Evolutionary conservation across 768 basidiomycete genomes (phyloP).

Genomic region (Porphyrellus cyaneotinctus): DNA sequence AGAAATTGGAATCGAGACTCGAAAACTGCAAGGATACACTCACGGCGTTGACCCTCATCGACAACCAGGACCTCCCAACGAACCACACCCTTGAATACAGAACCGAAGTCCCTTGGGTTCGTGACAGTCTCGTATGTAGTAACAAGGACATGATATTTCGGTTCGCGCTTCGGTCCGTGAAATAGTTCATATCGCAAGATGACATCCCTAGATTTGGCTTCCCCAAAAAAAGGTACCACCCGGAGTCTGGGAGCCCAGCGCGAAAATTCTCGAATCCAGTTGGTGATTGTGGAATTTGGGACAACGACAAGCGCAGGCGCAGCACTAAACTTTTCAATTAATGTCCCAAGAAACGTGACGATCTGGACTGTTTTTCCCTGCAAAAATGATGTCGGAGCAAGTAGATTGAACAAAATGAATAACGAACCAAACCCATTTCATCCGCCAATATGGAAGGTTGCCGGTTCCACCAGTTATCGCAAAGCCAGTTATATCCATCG

Average conservation of each 20-base stretch:
- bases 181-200: slow-evolving; percentile 79
- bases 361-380: slow-evolving; percentile 94
- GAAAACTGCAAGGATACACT: slow-evolving; percentile 30
- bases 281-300: slow-evolving; percentile 93
- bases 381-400: slow-evolving; percentile 7
- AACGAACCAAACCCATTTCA: slow-evolving; percentile 88
- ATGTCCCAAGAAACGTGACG: slow-evolving; percentile 72
- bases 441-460: slow-evolving; percentile 91
- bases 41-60: slow-evolving; percentile 90
- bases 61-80: slow-evolving; percentile 93
- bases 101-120: slow-evolving; percentile 59
- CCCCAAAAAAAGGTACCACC: slow-evolving; percentile 86
- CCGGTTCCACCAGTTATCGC: slow-evolving; percentile 82
- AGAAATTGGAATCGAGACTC: slow-evolving; percentile 4
- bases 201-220: slow-evolving; percentile 71
- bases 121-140: slow-evolving; percentile 90
- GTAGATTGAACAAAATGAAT: neutral
- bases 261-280: slow-evolving; percentile 94
- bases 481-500: slow-evolving; percentile 81
- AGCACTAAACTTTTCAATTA: slow-evolving; percentile 51
- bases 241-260: slow-evolving; percentile 62
- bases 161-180: slow-evolving; percentile 50
- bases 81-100: slow-evolving; percentile 75
- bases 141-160: slow-evolving; percentile 85
- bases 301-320: slow-evolving; percentile 88